Conservation (phyloP, 495 filamentous ascomycete genomes). For the Penicillium atrosanguineum region DNA sequence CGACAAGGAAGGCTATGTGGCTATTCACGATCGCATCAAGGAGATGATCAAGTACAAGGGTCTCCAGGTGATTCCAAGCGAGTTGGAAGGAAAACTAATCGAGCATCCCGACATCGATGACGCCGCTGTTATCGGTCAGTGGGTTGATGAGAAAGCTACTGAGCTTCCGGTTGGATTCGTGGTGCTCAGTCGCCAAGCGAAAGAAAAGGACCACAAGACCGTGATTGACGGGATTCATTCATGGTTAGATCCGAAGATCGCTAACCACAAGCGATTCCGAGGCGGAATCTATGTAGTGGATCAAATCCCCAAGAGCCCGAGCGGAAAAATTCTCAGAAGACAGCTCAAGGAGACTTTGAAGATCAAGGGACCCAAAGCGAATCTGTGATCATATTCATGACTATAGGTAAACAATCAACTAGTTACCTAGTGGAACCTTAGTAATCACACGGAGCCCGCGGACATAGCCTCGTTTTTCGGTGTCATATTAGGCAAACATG, state of each 20-base stretch:
- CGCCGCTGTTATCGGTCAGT: constrained; percentile 64
- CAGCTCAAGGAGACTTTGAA: constrained; percentile 45
- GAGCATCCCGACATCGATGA: constrained; percentile 68
- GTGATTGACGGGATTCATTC: constrained; percentile 22
- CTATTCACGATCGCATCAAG: constrained; percentile 70
- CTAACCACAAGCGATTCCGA: constrained; percentile 65
- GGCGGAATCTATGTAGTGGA: constrained; percentile 75
- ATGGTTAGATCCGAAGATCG: constrained; percentile 51
- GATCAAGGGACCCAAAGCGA: constrained; percentile 15
- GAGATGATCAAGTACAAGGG: constrained; percentile 80
- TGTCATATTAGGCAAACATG: background rate
- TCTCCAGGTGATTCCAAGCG: constrained; percentile 75
- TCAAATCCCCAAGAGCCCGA: constrained; percentile 70
- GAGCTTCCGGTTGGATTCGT: constrained; percentile 78
- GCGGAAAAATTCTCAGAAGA: constrained; percentile 77
- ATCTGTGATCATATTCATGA: constrained; percentile 7
- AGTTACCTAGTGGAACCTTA: too few relatives aligned
- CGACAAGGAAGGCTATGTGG: constrained; percentile 51
- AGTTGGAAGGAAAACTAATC: constrained; percentile 67
- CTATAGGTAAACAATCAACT: too few relatives aligned
- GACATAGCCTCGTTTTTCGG: background rate
- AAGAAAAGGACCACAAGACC: constrained; percentile 33
- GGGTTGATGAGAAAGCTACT: constrained; percentile 59
- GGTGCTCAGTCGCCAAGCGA: constrained; percentile 41
- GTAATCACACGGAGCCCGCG: too few relatives aligned